A percentile compares a stretch with the other conserved stretches of the same genome.
phyloP scores from a whole-genome alignment of 2,329 filamentous ascomycete species.

The Rutstroemia sp. region DNA sequence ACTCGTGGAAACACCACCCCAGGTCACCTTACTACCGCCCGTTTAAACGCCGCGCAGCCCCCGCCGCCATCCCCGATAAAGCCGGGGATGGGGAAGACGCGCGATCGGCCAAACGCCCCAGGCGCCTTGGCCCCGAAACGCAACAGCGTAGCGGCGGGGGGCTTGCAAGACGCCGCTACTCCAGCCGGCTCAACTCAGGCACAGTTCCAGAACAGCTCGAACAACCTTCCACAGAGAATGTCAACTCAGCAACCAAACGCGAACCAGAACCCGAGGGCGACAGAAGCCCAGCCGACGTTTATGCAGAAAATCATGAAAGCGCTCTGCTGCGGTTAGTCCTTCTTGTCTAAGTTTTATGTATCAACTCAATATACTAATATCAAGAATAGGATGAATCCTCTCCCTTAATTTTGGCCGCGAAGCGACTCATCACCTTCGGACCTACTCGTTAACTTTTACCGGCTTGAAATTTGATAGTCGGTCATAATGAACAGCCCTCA shows the following conservation, averaged over 20 bases:
- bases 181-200: conserved; percentile 88
- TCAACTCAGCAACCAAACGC: conserved; percentile 47
- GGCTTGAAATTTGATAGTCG: conserved; percentile 7
- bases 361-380: conserved; percentile 13
- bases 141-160: conserved; percentile 63
- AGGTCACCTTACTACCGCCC: conserved; percentile 61
- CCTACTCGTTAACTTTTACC: conserved; percentile 2
- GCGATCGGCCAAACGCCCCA: conserved; percentile 69
- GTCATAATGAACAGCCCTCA: conserved; percentile 21
- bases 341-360: conserved; percentile 7
- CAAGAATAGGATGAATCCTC: conserved; percentile 24
- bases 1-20: conserved; percentile 40
- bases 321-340: conserved; percentile 73
- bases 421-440: background rate
- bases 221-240: conserved; percentile 66
- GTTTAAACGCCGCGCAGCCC: conserved; percentile 92
- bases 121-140: conserved; percentile 63
- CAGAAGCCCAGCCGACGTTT: conserved; percentile 69
- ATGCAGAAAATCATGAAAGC: conserved; percentile 91
- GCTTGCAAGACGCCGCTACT: conserved; percentile 69
- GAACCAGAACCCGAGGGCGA: conserved; percentile 47
- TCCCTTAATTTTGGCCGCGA: conserved; percentile 4
- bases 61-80: conserved; percentile 80
- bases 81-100: conserved; percentile 64
- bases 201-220: conserved; percentile 92